Conservation (phyloP, 2,329 filamentous ascomycete species). For the Aspergillus felis region DNA sequence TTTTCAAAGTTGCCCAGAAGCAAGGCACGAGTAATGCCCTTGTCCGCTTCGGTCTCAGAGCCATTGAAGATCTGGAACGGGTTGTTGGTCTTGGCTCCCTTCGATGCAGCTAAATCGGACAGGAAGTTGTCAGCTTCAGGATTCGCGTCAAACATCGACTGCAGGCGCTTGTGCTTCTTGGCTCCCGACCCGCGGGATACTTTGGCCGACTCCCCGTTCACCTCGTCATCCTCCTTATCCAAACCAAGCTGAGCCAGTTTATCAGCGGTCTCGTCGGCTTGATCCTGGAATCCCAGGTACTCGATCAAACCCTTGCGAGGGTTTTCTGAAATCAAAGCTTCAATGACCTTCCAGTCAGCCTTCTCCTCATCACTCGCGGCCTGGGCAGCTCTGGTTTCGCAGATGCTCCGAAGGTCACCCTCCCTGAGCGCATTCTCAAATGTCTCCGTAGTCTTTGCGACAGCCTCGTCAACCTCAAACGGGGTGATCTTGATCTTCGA, state of each 20-base stretch:
- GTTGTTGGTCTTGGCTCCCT: conserved; percentile 87
- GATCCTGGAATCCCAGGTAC: conserved; percentile 78
- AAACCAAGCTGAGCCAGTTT: conserved; percentile 40
- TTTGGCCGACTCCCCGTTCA: conserved; percentile 46
- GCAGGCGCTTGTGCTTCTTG: conserved; percentile 61
- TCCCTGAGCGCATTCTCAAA: conserved; percentile 79
- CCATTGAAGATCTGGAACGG: conserved; percentile 88
- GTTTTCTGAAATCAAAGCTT: conserved; percentile 79
- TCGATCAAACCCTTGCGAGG: conserved; percentile 82
- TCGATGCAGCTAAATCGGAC: conserved; percentile 76
- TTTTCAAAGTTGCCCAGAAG: conserved; percentile 88
- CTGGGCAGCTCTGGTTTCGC: conserved; percentile 69
- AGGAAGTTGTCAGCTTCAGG: conserved; percentile 81
- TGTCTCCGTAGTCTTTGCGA: conserved; percentile 77
- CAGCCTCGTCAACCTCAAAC: conserved; percentile 82
- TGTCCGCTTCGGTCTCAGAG: conserved; percentile 78
- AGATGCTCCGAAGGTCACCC: conserved; percentile 74
- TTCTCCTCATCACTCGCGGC: conserved; percentile 86
- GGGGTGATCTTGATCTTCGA: conserved; percentile 80
- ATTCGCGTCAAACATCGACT: conserved; percentile 74
- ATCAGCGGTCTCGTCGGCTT: conserved; percentile 49
- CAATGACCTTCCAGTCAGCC: conserved; percentile 92
- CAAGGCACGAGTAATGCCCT: conserved; percentile 78
- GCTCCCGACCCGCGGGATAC: conserved; percentile 44
- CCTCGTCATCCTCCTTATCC: conserved; percentile 33